Evolutionary conservation across 768 basidiomycete genomes (phyloP).

Genomic region (Mycena rebaudengoi): DNA sequence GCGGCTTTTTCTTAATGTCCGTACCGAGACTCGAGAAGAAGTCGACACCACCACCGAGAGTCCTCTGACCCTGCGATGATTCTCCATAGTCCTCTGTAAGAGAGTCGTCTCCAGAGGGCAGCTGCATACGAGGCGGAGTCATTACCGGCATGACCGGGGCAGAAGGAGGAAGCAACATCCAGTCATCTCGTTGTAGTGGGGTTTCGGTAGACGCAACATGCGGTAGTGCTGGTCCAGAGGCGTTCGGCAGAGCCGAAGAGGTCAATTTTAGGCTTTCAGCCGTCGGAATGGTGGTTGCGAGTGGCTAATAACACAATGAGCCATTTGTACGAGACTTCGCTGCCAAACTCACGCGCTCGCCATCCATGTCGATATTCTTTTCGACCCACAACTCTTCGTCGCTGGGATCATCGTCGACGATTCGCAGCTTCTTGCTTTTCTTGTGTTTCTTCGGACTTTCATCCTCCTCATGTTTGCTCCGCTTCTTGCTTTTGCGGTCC

Average conservation of each 20-base stretch:
- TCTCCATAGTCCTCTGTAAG: conserved; percentile 76
- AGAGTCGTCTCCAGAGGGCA: conserved; percentile 51
- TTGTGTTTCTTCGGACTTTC: conserved; percentile 43
- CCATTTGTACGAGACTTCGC: conserved; percentile 18
- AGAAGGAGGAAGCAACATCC: conserved; percentile 79
- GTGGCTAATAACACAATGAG: conserved; percentile 49
- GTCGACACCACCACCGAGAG: conserved; percentile 70
- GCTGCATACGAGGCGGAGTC: conserved; percentile 29
- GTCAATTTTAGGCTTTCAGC: conserved; percentile 74
- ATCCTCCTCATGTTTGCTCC: conserved; percentile 55
- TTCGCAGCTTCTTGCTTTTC: conserved; percentile 50
- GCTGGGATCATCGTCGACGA: conserved; percentile 77
- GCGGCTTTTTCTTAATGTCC: conserved; percentile 69
- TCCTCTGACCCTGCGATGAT: conserved; percentile 51
- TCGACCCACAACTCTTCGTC: conserved; percentile 88
- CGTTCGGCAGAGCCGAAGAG: conserved; percentile 61
- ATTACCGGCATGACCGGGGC: conserved; percentile 37
- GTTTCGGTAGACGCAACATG: conserved; percentile 56
- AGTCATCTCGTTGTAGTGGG: conserved; percentile 76
- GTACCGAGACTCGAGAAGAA: conserved; percentile 92
- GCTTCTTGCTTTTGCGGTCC: conserved; percentile 63
- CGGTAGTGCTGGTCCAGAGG: conserved; percentile 58
- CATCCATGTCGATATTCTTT: conserved; percentile 84
- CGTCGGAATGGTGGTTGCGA: conserved; percentile 81
- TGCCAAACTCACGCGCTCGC: conserved; percentile 64